A percentile compares a stretch with the other conserved stretches of the same genome.
Conservation (phyloP, 2,329 filamentous ascomycete genomes). For the Ophiosphaerella korrae region DNA sequence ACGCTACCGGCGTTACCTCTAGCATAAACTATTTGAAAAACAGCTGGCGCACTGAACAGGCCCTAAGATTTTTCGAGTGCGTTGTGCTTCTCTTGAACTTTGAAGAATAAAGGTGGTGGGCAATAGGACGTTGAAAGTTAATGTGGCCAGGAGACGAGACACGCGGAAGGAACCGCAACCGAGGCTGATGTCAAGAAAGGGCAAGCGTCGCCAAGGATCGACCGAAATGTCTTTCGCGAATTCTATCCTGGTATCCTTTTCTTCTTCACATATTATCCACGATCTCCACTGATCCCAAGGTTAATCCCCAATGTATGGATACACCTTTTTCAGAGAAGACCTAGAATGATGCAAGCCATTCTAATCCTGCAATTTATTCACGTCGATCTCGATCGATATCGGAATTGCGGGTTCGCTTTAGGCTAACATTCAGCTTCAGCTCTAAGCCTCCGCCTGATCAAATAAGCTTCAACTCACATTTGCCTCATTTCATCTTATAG, state of each 20-base stretch:
- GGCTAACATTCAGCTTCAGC: slow-evolving; percentile 36
- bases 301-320: slow-evolving; percentile 32
- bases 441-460: not conserved
- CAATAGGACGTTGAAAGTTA: too few species aligned
- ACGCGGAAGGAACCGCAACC: too few species aligned
- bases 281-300: slow-evolving; percentile 35
- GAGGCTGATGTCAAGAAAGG: not conserved
- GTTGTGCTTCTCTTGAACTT: too few species aligned
- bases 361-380: slow-evolving; percentile 47
- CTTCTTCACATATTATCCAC: slow-evolving; percentile 37
- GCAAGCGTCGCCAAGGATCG: slow-evolving; percentile 3
- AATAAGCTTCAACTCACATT: not conserved
- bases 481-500: not conserved
- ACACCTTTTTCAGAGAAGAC: slow-evolving; percentile 40
- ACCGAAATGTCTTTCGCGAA: slow-evolving; percentile 1
- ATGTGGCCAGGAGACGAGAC: too few species aligned
- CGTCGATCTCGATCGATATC: slow-evolving; percentile 42
- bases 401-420: slow-evolving; percentile 49
- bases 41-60: too few species aligned
- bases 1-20: too few species aligned
- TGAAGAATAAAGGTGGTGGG: too few species aligned
- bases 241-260: slow-evolving; percentile 6
- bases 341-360: slow-evolving; percentile 46
- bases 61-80: too few species aligned
- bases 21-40: too few species aligned